phyloP scores from a whole-genome alignment of 352 stramenopile genomes.

The Phytophthora melonis region DNA sequence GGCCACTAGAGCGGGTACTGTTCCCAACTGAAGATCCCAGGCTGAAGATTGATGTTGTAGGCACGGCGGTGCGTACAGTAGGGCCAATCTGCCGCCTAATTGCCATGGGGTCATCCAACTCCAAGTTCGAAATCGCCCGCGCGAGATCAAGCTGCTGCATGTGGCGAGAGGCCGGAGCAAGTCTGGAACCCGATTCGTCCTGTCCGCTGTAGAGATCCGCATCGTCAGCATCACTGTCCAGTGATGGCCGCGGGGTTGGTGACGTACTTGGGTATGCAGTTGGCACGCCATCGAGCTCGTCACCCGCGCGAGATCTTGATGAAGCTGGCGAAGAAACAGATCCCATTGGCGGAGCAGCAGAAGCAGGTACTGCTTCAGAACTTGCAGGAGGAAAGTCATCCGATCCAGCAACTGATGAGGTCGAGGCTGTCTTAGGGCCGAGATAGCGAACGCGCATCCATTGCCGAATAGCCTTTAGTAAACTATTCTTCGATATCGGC shows the following conservation, averaged over 20 bases:
- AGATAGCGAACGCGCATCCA: slow-evolving; percentile 75
- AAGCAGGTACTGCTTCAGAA: slow-evolving; percentile 21
- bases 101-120: slow-evolving; percentile 80
- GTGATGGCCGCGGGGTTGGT: slow-evolving; percentile 44
- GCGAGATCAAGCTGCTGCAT: slow-evolving; percentile 85
- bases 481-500: slow-evolving; percentile 72
- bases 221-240: slow-evolving; percentile 41
- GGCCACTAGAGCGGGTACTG: slow-evolving; percentile 54
- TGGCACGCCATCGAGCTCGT: slow-evolving; percentile 23
- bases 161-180: slow-evolving; percentile 73
- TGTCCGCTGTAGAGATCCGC: slow-evolving; percentile 23
- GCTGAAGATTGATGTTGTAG: slow-evolving; percentile 80
- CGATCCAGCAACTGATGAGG: slow-evolving; percentile 29
- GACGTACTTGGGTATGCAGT: slow-evolving; percentile 42
- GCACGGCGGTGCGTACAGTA: slow-evolving; percentile 53
- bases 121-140: slow-evolving; percentile 79
- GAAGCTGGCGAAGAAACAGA: slow-evolving; percentile 31
- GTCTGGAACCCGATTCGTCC: slow-evolving; percentile 24
- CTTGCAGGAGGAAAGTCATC: slow-evolving; percentile 30
- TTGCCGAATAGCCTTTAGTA: slow-evolving; percentile 70
- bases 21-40: slow-evolving; percentile 58
- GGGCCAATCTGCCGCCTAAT: slow-evolving; percentile 65
- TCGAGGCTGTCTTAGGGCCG: slow-evolving; percentile 35
- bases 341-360: slow-evolving; percentile 9
- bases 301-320: slow-evolving; percentile 24